phyloP scores from a whole-genome alignment of 2,329 filamentous ascomycete genomes.

The Alternaria angustiovoidea region DNA sequence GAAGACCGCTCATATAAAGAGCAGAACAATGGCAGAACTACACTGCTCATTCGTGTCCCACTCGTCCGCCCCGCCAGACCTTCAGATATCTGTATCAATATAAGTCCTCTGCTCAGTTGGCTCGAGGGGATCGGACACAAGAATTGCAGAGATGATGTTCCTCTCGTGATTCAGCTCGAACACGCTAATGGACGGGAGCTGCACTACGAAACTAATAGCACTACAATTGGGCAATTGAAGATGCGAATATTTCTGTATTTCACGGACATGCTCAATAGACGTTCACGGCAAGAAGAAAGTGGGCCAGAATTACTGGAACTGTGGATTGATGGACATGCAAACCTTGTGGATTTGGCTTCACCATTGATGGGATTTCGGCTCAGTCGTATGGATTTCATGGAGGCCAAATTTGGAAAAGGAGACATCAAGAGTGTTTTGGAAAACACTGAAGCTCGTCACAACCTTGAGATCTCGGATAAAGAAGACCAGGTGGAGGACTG shows the following conservation, averaged over 20 bases:
- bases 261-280: not conserved
- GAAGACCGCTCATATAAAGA: rapidly evolving
- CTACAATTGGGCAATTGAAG: not conserved
- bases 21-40: not conserved
- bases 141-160: not conserved
- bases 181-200: not conserved
- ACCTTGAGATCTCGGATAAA: too few relatives aligned
- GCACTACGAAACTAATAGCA: not conserved
- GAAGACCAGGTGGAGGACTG: not conserved
- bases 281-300: too few relatives aligned
- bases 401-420: too few relatives aligned
- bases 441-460: not conserved
- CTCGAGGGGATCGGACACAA: not conserved
- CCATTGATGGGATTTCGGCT: not conserved
- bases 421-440: not conserved
- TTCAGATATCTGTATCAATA: not conserved
- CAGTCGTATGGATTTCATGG: not conserved
- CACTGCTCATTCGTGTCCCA: not conserved
- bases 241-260: not conserved
- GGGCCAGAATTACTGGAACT: not conserved
- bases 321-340: not conserved
- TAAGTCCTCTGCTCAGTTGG: not conserved
- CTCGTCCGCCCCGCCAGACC: not conserved
- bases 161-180: not conserved
- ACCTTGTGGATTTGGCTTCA: not conserved